Evolutionary conservation across 2,329 filamentous ascomycete species (phyloP), one percentile per base, ranked within the genome.

Genomic region (Epichloe coenophiala): DNA sequence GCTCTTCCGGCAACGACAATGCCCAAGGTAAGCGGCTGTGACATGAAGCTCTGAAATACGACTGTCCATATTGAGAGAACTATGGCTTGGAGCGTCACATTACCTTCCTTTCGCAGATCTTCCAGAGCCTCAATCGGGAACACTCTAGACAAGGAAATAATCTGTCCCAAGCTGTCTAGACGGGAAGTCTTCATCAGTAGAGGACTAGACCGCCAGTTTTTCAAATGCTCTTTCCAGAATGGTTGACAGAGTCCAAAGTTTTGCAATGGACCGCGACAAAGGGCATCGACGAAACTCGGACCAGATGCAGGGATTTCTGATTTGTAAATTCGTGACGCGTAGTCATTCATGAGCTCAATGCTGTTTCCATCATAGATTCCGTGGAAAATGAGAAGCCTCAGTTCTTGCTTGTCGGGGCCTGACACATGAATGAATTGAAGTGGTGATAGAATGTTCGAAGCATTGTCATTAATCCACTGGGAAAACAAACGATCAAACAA

Each of bases 341-440:
- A 66, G 3, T 76, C 62, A 19, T 95, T 72, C 39, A 95, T 73
- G 23, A 88, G 63, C 2, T 76, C 73, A 39, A 95, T 75, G 54
- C 88, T 91, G 56, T 78, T 84, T 2, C 88, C 90, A 64, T 96
- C 90, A 58, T 96, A 96, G 0, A 95, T 65, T 0, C 78, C 88
- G 62, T 96, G 90, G 65, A 95, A 95, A 1, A 94, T 48, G 7
- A 17, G 31, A 21, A 54, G 49, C 37, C 52, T 45, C 12, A 51
- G 45, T 6, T 31, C 33, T 19, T 31, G 42, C 19, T 23, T 33
- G 1, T 55, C 56, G 0, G 51, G 48, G 4, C 60, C 45, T 1
- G 56, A 51, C 2, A 78, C 53, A 0, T 75, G 50, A 1, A 75
- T 60, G 2, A 81, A 54, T 49, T 80, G 71, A 4, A 84, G 61